These are phyloP conservation scores for Trichaptum fuscoviolaceum DNA, from an alignment of 768 basidiomycete species.

Conservation along the genomic window DNA sequence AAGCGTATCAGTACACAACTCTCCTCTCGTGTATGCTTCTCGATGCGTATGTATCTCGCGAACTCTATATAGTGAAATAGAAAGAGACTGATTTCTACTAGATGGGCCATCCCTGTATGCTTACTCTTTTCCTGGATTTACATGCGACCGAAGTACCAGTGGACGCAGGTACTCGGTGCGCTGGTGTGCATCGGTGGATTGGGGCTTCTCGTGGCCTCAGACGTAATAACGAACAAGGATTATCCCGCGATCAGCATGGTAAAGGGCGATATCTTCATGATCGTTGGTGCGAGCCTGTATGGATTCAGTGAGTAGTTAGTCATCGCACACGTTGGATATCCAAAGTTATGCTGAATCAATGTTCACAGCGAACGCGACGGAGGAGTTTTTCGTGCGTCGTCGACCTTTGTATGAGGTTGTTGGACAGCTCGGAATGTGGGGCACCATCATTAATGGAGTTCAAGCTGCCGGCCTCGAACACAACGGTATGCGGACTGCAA, in stretches of 20 bases:
- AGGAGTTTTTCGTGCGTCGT: conserved; percentile 79
- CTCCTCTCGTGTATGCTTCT: conserved; percentile 89
- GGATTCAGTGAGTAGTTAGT: conserved; percentile 65
- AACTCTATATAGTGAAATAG: conserved; percentile 2
- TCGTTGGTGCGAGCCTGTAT: conserved; percentile 79
- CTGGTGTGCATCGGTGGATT: conserved; percentile 70
- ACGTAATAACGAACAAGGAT: conserved; percentile 72
- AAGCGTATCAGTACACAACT: conserved; percentile 84
- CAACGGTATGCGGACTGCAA: conserved; percentile 52
- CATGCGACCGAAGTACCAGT: conserved; percentile 74
- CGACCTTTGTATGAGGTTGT: conserved; percentile 83
- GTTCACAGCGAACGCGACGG: conserved; percentile 71
- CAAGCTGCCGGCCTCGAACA: conserved; percentile 77
- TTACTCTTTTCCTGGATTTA: conserved; percentile 80
- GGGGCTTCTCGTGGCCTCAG: conserved; percentile 74
- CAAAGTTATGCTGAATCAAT: background rate
- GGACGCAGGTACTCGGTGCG: conserved; percentile 77
- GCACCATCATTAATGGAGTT: conserved; percentile 70
- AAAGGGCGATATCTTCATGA: conserved; percentile 84
- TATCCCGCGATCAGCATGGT: conserved; percentile 59
- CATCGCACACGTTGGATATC: background rate
- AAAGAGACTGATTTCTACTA: conserved; percentile 20
- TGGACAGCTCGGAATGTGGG: conserved; percentile 84
- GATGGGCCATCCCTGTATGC: conserved; percentile 88
- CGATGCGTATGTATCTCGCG: conserved; percentile 57